Percentiles rank a stretch among this genome's conserved stretches.
Evolutionary conservation across 2,329 filamentous ascomycete genomes (phyloP).

Genomic region (Colletotrichum viniferum): DNA sequence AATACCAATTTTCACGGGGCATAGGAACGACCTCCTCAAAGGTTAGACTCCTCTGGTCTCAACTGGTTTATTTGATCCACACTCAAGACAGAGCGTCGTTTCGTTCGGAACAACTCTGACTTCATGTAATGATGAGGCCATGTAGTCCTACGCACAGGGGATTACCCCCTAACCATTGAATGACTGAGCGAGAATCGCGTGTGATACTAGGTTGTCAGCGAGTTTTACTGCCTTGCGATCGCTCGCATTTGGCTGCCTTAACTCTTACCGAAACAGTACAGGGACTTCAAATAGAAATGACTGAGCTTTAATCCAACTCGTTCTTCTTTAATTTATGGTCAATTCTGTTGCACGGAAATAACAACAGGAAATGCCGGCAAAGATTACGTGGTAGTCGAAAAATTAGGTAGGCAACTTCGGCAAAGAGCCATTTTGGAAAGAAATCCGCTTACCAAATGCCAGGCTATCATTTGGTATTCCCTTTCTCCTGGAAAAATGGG

Average conservation of each 20-base stretch:
- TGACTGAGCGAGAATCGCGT: background rate
- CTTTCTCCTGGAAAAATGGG: background rate
- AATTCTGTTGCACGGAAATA: background rate
- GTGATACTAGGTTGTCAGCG: background rate
- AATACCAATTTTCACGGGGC: background rate
- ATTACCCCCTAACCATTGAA: background rate
- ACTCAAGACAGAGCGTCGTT: background rate
- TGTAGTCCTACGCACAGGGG: background rate
- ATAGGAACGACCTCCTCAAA: background rate
- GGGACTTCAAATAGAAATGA: background rate
- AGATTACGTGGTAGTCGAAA: background rate
- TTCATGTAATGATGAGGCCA: background rate
- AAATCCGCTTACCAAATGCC: background rate
- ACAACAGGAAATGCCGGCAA: background rate
- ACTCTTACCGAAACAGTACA: background rate
- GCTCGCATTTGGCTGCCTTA: background rate
- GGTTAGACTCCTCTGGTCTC: background rate
- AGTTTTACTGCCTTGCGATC: background rate
- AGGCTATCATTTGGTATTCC: background rate
- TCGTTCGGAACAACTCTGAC: background rate
- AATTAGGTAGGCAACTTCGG: background rate
- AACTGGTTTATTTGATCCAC: background rate
- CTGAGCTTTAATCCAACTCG: background rate
- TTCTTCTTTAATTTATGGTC: background rate
- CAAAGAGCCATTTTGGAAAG: background rate